Conservation (phyloP, 805 yeast genomes). For the Jamesozyma piceae region DNA sequence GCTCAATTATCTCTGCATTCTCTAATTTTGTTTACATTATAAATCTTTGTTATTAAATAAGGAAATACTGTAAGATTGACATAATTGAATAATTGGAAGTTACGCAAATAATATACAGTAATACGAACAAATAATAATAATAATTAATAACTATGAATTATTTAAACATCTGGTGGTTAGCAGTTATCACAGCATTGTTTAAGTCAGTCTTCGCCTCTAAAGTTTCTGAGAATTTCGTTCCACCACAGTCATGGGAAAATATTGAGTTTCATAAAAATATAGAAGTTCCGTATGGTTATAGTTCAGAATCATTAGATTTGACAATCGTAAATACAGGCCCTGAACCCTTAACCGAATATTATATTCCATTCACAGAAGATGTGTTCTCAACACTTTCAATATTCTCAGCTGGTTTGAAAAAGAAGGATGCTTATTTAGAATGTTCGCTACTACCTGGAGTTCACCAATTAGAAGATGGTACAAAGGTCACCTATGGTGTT, state of each 20-base stretch:
- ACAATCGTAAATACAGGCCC: slow-evolving; percentile 49
- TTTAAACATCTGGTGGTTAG: slow-evolving; percentile 3
- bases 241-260: slow-evolving; percentile 41
- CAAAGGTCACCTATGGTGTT: slow-evolving; percentile 34
- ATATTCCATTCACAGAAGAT: slow-evolving; percentile 46
- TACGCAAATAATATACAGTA: not conserved
- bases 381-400: slow-evolving; percentile 36
- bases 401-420: slow-evolving; percentile 34
- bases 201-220: slow-evolving; percentile 7
- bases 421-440: slow-evolving; percentile 18
- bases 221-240: slow-evolving; percentile 5
- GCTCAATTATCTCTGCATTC: not conserved
- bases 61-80: not conserved
- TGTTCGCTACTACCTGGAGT: slow-evolving; percentile 24
- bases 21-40: not conserved
- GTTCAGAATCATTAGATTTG: slow-evolving; percentile 50
- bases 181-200: not conserved
- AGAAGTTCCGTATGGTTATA: slow-evolving; percentile 59
- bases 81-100: not conserved
- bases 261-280: slow-evolving; percentile 43
- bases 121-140: not conserved
- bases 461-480: slow-evolving; percentile 19
- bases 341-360: slow-evolving; percentile 47
- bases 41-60: not conserved
- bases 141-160: not conserved